Evolutionary conservation across 306 rosid genomes (phyloP), one percentile per base, ranked within the genome.

Genomic region (Luffa aegyptiaca): DNA sequence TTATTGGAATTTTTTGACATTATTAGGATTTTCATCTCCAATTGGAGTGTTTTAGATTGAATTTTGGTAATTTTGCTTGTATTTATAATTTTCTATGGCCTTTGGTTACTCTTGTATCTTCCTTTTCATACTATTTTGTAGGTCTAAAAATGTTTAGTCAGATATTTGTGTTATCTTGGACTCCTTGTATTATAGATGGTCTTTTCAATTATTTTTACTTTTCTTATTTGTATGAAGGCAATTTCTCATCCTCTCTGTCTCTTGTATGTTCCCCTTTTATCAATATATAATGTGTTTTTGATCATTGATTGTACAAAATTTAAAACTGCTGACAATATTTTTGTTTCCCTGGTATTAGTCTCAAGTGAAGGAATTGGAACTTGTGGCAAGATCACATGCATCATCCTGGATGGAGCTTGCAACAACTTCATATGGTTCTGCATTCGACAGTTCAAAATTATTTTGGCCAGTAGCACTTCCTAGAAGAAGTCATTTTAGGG

Each of bases 401-500:
- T 77, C 95, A 56, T 89, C 89, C 80, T 95, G 97, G 98, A 84
- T 91, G 76, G 97, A 90, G 82, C 96, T 95, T 84, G 97, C 97
- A 65, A 88, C 91, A 75, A 91, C 98, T 35, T 88, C 98, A 16
- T 95, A 90, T 88, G 98, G 98, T 82, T 89, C 97, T 53, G 87
- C 86, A 13, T 88, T 92, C 37, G 98, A 95, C 86, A 84, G 92
- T 76, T 85, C 97, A 80, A 92, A 95, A 85, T 91, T 95, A 94
- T 95, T 88, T 84, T 95, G 96, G 97, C 97, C 98, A 52, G 93
- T 86, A 84, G 89, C 98, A 31, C 86, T 95, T 76, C 97, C 98
- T n/a, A 88, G 95, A 70, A 95, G 84, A 88, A 92, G 97, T 85
- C 98, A 92, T 84, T 82, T 86, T 81, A 95, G 90, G 89, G 98